These are phyloP conservation scores for Hordeum vulgare DNA, from an alignment of 176 grass and related monocot species.

Conservation along the genomic window DNA sequence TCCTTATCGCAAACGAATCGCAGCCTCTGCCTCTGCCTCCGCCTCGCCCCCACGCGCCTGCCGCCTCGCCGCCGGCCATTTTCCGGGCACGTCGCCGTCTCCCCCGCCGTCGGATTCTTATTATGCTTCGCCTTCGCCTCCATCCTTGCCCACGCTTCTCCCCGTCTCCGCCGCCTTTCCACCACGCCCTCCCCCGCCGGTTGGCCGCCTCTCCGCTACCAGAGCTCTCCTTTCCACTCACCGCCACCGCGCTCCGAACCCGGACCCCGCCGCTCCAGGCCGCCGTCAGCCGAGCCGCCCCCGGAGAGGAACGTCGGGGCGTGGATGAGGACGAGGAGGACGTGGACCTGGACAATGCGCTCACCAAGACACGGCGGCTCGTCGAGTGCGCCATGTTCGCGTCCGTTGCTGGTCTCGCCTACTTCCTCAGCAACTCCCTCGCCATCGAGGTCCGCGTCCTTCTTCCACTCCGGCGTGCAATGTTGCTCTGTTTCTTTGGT, in stretches of 20 bases:
- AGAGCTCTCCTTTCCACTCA: neutral
- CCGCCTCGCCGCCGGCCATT: neutral
- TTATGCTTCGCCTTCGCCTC: slow-evolving; percentile 8
- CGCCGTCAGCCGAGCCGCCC: neutral
- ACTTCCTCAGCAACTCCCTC: slow-evolving; percentile 91
- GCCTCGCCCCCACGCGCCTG: neutral
- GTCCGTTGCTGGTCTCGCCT: slow-evolving; percentile 62
- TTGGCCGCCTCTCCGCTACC: neutral
- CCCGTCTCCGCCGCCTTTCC: neutral
- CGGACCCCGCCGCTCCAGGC: neutral
- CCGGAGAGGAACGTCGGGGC: neutral
- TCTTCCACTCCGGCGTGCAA: neutral
- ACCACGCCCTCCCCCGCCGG: neutral
- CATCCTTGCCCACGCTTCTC: neutral
- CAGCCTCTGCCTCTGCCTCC: neutral
- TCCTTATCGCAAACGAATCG: slow-evolving; percentile 24
- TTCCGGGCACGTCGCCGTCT: neutral
- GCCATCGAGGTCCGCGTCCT: slow-evolving; percentile 50
- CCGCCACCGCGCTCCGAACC: neutral
- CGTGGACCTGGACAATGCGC: slow-evolving; percentile 37
- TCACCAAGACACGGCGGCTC: slow-evolving; percentile 53
- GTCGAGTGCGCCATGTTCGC: slow-evolving; percentile 99
- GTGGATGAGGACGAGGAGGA: neutral
- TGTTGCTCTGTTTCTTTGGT: neutral
- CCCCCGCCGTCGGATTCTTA: neutral